Evolutionary conservation across 768 basidiomycete species (phyloP).

Genomic region (Suillus subaureus): DNA sequence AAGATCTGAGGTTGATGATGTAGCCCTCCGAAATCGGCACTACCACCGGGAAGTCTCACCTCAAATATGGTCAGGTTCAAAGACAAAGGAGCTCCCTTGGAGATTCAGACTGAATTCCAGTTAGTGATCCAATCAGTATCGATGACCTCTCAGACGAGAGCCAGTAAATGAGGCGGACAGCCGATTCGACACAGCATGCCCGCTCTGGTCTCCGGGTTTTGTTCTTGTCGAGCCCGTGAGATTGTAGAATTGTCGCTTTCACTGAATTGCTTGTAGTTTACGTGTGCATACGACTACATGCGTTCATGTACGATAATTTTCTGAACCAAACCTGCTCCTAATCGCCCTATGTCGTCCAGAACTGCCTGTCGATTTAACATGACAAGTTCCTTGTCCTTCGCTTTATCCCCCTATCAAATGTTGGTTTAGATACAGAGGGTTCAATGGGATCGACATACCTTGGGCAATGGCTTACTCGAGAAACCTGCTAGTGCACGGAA

Average conservation of each 20-base stretch:
- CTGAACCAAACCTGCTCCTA: constrained; percentile 71
- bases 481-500: constrained; percentile 86
- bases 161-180: not conserved
- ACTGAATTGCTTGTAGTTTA: not conserved
- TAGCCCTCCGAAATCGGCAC: too few relatives aligned
- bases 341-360: constrained; percentile 72
- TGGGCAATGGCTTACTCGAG: constrained; percentile 58
- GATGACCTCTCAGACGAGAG: too few relatives aligned
- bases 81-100: too few relatives aligned
- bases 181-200: not conserved
- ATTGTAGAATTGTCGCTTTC: not conserved
- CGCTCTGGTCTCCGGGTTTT: not conserved
- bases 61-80: too few relatives aligned
- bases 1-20: too few relatives aligned
- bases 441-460: constrained; percentile 27
- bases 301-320: constrained; percentile 35
- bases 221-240: not conserved
- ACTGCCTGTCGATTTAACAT: constrained; percentile 66
- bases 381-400: constrained; percentile 62
- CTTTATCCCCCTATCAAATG: constrained; percentile 27
- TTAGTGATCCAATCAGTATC: too few relatives aligned
- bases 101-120: too few relatives aligned
- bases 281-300: constrained; percentile 3
- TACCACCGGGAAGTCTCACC: too few relatives aligned
- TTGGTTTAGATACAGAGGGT: not conserved